Base-by-base conservation (phyloP, 2,329 filamentous ascomycete genomes). In the Apiospora pterosperma region DNA sequence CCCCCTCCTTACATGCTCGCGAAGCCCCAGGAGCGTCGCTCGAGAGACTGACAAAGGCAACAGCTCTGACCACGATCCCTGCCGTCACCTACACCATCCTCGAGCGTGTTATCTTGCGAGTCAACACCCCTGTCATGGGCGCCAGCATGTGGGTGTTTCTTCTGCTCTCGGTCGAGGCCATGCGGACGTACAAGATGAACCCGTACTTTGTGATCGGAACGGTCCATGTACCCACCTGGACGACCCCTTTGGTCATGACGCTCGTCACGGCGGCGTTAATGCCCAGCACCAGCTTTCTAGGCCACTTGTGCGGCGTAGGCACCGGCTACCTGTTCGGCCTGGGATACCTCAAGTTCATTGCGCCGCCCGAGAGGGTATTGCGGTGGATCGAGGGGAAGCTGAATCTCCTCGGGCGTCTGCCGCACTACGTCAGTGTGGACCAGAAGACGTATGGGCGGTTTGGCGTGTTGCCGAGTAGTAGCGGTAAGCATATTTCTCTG, bases 401-500 rank as follows among this genome's bases (percentile, higher is more conserved):
- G 66, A 96, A 97, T 73, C 83, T 98, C 11, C 83, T 97, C 25
- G 92, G 89, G 23, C 85, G 93, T 65, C 79, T 98, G 31, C 95
- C 95, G 55, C 92, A 97, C 78, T 98, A 97, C 73, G 91, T 98
- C 59, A 96, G 92, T 64, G 90, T 97, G 19, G 95, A 98, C 74
- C 94, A 97, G 78, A 97, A 97, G 84, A 97, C 92, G 6, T 97
- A 95, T 73, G 95, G 95, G 8, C 86, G 95, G 62, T 97, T 97
- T 72, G 95, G 95, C 2, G 91, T 97, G 16, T 81, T 98, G 64
- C 95, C 94, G 2, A 84, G 73, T 44, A 75, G 77, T 62, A 48
- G 6, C 2, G 34, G 58, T 39, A 39, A 39, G 34, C n/a, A 39
- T 19, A 4, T 21, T 21, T 36, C n/a, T 19, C 14, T 14, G 8